Percentiles rank a stretch among this genome's conserved stretches.
phyloP scores from a whole-genome alignment of 1,284 basidiomycete species.

The Cerioporus squamosus region DNA sequence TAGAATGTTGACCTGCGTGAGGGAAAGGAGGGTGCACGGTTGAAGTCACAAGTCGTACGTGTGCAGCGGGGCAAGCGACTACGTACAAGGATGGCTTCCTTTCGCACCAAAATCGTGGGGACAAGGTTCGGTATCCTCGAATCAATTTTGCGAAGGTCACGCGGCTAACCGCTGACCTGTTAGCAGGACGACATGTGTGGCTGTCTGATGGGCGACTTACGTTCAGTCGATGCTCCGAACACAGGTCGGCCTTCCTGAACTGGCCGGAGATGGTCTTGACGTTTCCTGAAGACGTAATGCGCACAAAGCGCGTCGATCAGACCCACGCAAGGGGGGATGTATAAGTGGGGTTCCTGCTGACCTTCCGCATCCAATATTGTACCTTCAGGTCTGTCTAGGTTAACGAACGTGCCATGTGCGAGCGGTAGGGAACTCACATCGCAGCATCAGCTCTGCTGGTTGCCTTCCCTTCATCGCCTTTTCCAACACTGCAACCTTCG shows the following conservation, averaged over 20 bases:
- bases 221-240: slow-evolving; percentile 86
- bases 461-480: slow-evolving; percentile 83
- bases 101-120: slow-evolving; percentile 90
- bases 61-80: slow-evolving; percentile 1
- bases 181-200: slow-evolving; percentile 8
- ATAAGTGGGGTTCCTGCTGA: slow-evolving; percentile 28
- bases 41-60: background rate
- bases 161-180: slow-evolving; percentile 60
- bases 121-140: slow-evolving; percentile 93
- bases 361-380: slow-evolving; percentile 87
- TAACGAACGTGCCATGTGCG: slow-evolving; percentile 14
- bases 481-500: slow-evolving; percentile 74
- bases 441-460: slow-evolving; percentile 79
- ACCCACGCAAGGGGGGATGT: background rate
- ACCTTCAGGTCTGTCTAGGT: slow-evolving; percentile 50
- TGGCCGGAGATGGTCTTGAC: slow-evolving; percentile 91
- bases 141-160: slow-evolving; percentile 97
- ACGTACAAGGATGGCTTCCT: slow-evolving; percentile 84
- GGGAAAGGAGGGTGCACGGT: slow-evolving; percentile 12
- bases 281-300: slow-evolving; percentile 58
- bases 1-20: slow-evolving; percentile 81
- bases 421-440: slow-evolving; percentile 58
- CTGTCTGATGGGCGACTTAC: slow-evolving; percentile 46
- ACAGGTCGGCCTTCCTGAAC: slow-evolving; percentile 90
- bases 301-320: background rate